Evolutionary conservation across 345 rosid species (phyloP), one percentile per base, ranked within the genome.

Genomic region (Durio zibethinus): DNA sequence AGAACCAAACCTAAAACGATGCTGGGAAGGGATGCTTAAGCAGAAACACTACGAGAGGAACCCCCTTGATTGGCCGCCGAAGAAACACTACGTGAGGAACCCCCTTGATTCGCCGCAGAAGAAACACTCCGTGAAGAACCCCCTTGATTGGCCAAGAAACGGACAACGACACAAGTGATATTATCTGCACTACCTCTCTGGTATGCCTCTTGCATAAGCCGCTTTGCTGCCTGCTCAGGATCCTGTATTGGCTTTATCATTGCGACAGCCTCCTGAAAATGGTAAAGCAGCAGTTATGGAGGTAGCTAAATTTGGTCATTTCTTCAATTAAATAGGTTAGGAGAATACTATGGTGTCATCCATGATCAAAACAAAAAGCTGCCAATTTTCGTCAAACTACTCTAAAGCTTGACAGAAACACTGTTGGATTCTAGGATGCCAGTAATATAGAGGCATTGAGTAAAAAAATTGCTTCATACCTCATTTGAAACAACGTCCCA

Each of bases 401-500:
- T 21, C 21, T 7, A 7, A 40, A 23, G 66, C 40, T 62, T 6
- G n/a, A 31, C 40, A 61, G 42, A 61, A 10, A 27, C 18, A 48
- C 4, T 16, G 40, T 3, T 25, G 5, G 7, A 25, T 23, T 74
- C 11, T 59, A 1, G 25, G 15, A 59, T 40, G 57, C 31, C 43
- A 76, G 60, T 50, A 70, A 14, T 60, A 48, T 12, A 21, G 21
- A 69, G 16, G 33, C 23, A 10, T 12, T 15, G 5, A 57, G 21
- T 29, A 33, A 60, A 53, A 50, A 76, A 47, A 4, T 11, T 7
- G 15, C 52, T 31, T 25, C 74, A 16, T 80, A 96, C 99, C 97
- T 96, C 98, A 68, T 96, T 96, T 66, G 97, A 81, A 71, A 96
- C 98, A 80, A 97, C 99, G 68, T 97, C 99, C 98, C 99, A 96